Conservation (phyloP, 2,329 filamentous ascomycete genomes). For the Exophiala sp. region DNA sequence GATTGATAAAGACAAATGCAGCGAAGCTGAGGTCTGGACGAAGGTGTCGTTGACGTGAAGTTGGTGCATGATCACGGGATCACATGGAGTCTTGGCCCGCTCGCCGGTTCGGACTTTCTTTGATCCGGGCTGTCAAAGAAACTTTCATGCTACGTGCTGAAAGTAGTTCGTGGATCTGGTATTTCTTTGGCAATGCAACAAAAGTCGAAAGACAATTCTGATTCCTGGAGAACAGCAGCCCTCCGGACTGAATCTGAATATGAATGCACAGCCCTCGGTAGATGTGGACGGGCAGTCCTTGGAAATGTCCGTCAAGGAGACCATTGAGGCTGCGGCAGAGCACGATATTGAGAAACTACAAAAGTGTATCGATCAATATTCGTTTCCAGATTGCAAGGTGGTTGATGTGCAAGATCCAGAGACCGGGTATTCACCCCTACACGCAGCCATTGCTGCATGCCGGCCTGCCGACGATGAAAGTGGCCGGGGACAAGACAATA, state of each 20-base stretch:
- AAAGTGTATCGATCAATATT: slow-evolving; percentile 24
- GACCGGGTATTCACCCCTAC: slow-evolving; percentile 80
- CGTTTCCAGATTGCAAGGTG: slow-evolving; percentile 43
- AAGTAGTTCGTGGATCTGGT: too few species aligned
- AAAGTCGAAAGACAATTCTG: too few species aligned
- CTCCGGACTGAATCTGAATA: too few species aligned
- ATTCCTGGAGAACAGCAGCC: too few species aligned
- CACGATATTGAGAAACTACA: slow-evolving; percentile 61
- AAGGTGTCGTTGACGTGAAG: slow-evolving; percentile 1
- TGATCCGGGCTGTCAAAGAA: background rate
- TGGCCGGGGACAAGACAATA: slow-evolving; percentile 24
- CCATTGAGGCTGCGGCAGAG: slow-evolving; percentile 60
- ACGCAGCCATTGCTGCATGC: slow-evolving; percentile 79
- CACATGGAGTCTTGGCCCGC: background rate
- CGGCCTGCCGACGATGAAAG: slow-evolving; percentile 32
- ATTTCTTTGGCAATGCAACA: background rate
- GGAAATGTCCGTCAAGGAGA: slow-evolving; percentile 35
- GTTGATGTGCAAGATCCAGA: slow-evolving; percentile 74
- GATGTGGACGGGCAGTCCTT: background rate
- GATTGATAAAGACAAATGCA: background rate
- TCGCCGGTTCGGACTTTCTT: slow-evolving; percentile 1
- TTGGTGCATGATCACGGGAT: background rate
- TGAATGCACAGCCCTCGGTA: background rate
- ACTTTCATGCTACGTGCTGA: too few species aligned
- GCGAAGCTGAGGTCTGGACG: background rate